phyloP scores from a whole-genome alignment of 2,329 filamentous ascomycete species.

The Aurifilum marmelostoma region DNA sequence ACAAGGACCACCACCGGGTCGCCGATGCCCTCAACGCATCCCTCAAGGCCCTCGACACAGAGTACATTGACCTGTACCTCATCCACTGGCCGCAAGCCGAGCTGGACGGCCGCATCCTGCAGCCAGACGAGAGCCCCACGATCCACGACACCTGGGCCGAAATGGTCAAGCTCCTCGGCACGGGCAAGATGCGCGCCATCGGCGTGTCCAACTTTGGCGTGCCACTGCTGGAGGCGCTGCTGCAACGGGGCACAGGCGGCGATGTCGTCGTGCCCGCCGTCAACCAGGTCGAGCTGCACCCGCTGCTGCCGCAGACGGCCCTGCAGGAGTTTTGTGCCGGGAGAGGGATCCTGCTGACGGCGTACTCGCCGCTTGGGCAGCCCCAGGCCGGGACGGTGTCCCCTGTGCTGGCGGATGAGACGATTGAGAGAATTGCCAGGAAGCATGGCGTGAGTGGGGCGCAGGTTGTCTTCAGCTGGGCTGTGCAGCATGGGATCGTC shows the following conservation, averaged over 20 bases:
- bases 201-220: conserved; percentile 72
- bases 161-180: conserved; percentile 49
- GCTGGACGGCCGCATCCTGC: conserved; percentile 5
- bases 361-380: conserved; percentile 59
- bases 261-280: conserved; percentile 54
- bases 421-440: conserved; percentile 33
- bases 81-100: conserved; percentile 28
- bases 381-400: conserved; percentile 12
- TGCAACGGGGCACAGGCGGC: conserved; percentile 41
- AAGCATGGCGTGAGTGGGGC: conserved; percentile 30
- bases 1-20: conserved; percentile 36
- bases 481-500: conserved; percentile 22
- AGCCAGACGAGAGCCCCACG: conserved; percentile 23
- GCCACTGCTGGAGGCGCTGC: conserved; percentile 66
- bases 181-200: conserved; percentile 65
- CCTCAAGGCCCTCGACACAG: conserved; percentile 51
- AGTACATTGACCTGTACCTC: conserved; percentile 62
- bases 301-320: conserved; percentile 56
- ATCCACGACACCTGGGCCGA: conserved; percentile 27
- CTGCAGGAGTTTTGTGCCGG: conserved; percentile 62
- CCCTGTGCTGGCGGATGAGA: conserved; percentile 30
- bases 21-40: conserved; percentile 36
- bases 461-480: conserved; percentile 26
- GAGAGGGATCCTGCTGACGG: conserved; percentile 67
- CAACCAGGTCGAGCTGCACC: conserved; percentile 61